Conservation (phyloP, 768 basidiomycete species). For the Podaxis pistillaris region DNA sequence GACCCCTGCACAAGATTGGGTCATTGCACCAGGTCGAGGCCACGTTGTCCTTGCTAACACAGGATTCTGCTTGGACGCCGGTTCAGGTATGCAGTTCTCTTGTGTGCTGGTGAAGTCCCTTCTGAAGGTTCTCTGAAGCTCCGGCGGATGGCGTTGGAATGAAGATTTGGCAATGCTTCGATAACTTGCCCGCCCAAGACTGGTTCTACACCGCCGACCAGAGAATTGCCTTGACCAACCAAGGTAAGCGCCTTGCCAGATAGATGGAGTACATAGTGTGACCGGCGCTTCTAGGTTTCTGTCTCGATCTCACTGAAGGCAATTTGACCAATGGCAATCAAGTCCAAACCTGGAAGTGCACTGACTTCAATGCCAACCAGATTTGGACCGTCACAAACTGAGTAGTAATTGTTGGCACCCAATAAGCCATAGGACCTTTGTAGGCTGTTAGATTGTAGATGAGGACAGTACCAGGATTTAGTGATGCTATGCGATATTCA, state of each 20-base stretch:
- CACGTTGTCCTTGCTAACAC: slow-evolving; percentile 23
- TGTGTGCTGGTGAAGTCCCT: too few relatives aligned
- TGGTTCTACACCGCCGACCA: slow-evolving; percentile 31
- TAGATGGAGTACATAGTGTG: background rate
- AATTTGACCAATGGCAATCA: slow-evolving; percentile 12
- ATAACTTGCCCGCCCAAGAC: slow-evolving; percentile 31
- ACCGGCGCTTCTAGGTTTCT: slow-evolving; percentile 8
- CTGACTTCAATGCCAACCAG: slow-evolving; percentile 12
- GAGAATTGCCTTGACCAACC: slow-evolving; percentile 23
- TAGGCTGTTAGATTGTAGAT: too few relatives aligned
- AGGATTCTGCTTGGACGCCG: slow-evolving; percentile 28
- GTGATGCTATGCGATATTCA: too few relatives aligned
- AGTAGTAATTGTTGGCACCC: background rate
- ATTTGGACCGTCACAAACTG: slow-evolving; percentile 10
- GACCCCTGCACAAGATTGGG: slow-evolving; percentile 27
- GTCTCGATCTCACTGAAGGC: slow-evolving; percentile 17
- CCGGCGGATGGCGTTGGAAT: slow-evolving; percentile 20
- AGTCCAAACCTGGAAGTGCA: slow-evolving; percentile 16
- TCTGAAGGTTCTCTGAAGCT: background rate
- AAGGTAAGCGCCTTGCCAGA: background rate
- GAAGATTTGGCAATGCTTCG: slow-evolving; percentile 37
- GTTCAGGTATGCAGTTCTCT: slow-evolving; percentile 16
- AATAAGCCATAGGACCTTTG: too few relatives aligned
- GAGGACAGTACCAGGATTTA: too few relatives aligned
- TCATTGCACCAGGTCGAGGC: slow-evolving; percentile 19